A percentile compares a stretch with the other conserved stretches of the same genome.
Conservation (phyloP, 2,329 filamentous ascomycete genomes). For the Botrytis aclada region DNA sequence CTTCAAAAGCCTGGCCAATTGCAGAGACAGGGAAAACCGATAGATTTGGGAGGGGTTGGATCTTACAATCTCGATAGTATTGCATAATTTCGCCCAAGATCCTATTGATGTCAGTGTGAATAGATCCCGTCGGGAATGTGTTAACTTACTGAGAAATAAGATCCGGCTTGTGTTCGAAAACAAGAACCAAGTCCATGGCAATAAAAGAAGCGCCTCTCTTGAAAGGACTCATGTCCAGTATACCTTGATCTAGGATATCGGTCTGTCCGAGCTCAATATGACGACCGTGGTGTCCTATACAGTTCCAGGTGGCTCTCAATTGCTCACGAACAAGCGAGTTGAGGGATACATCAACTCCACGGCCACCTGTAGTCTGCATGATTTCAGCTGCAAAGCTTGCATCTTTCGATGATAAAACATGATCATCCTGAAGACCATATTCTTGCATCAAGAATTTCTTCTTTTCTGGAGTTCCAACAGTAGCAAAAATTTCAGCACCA, state of each 20-base stretch:
- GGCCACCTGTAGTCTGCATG: conserved; percentile 25
- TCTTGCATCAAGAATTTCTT: conserved; percentile 38
- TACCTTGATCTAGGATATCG: conserved; percentile 28
- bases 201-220: conserved; percentile 14
- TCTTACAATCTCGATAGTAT: conserved; percentile 8
- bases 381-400: conserved; percentile 39
- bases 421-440: conserved; percentile 40
- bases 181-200: conserved; percentile 15
- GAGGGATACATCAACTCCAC: conserved; percentile 33
- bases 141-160: not conserved
- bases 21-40: not conserved
- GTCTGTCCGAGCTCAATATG: conserved; percentile 39
- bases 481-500: conserved; percentile 44
- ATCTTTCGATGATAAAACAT: conserved; percentile 43
- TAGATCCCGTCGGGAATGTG: not conserved
- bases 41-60: not conserved
- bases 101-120: not conserved
- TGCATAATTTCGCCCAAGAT: not conserved
- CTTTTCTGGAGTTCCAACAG: conserved; percentile 42
- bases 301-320: conserved; percentile 35
- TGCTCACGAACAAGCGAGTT: conserved; percentile 32
- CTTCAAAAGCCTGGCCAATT: not conserved
- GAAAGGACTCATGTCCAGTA: conserved; percentile 2
- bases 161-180: not conserved
- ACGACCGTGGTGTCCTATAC: conserved; percentile 39